Evolutionary conservation across 371 early-diverging fungal genomes (phyloP), one percentile per base, ranked within the genome.

Genomic region (Apophysomyces variabilis): DNA sequence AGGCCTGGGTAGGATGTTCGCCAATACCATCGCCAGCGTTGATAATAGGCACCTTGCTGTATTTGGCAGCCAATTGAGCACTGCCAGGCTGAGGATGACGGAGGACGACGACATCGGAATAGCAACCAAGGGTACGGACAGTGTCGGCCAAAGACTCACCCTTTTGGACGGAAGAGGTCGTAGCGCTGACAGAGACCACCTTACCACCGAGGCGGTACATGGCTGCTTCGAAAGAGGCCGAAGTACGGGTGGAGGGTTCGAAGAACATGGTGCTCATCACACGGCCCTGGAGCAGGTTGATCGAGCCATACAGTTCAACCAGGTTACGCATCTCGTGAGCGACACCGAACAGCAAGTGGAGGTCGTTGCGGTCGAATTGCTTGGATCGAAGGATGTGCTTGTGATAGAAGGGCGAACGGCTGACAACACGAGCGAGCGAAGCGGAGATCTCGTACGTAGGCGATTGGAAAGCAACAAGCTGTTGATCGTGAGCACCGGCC

Each of bases 1-100:
- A 93, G 54, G 98, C 99, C 80, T 98, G 99, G 18, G 96, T 95
- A 37, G 99, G 99, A 80, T 99, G 99, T 84, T 97, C 99, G 47
- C 99, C 98, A 60, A 90, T 85, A 69, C 99, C 99, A 75, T 97
- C 98, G 67, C 99, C 97, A 56, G 96, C 98, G 73, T 96, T 97
- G 80, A 99, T 93, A 43, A 99, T 85, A 16, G 97, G 98, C 11
- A 96, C 90, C 79, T 89, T 91, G 59, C 93, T 88, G 79, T 86
- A 91, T 80, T 93, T 95, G 65, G 97, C 93, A 38, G 96, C 98
- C 36, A 85, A 70, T 62, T 88, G 77, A 38, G 90, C 94, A 64
- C 89, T 89, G 47, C 97, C 98, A 37, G 92, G 91, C 66, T 92
- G 89, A 60, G 97, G 97, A 78, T 98, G 99, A 59, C 99, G 92